Base-by-base conservation (phyloP, 257 asterid genomes). In the Gentiana straminea region DNA sequence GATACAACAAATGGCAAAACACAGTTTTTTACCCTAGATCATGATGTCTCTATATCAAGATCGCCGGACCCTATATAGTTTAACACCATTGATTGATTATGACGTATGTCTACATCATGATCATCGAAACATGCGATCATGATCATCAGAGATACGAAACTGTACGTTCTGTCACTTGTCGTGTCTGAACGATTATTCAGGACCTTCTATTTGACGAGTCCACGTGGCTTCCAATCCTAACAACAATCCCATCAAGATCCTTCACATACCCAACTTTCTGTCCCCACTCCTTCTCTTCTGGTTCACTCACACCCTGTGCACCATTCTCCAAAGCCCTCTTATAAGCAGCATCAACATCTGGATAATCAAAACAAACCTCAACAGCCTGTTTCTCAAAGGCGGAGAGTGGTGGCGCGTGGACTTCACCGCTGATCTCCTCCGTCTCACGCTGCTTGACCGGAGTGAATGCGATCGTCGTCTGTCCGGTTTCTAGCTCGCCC, bases 321-420 rank as follows among this genome's bases (percentile, higher is more conserved):
- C 98, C 96, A 7, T 75, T 84, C 70, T 86, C 94, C 69, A 90
- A 71, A 45, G 96, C 95, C 54, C 89, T 79, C 96, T 81, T 82
- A 74, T 61, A 90, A 0, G 98, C 98, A 54, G 94, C 82, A 55
- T 86, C 89, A 2, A 90, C 77, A 47, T 90, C 94, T 6, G 70
- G 11, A 68, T 86, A 90, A 58, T 86, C 96, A 1, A 90, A 90
- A 61, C 98, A 90, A 59, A 90, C 71, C 79, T 90, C 98, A 24
- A 90, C 62, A 0, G 82, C 67, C 66, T 77, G 79, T 71, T 90
- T 84, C 49, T 79, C 70, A 1, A 8, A 54, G 35, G 37, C 8
- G 52, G 79, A 43, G 5, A 47, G 41, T 5, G 82, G 80, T 4
- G 82, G 80, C 36, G 57, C 41, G 55, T 74, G 72, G 33, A 86